A percentile compares a stretch with the other conserved stretches of the same genome.
Evolutionary conservation across 768 basidiomycete genomes (phyloP).

Genomic region (Coprinellus micaceus): DNA sequence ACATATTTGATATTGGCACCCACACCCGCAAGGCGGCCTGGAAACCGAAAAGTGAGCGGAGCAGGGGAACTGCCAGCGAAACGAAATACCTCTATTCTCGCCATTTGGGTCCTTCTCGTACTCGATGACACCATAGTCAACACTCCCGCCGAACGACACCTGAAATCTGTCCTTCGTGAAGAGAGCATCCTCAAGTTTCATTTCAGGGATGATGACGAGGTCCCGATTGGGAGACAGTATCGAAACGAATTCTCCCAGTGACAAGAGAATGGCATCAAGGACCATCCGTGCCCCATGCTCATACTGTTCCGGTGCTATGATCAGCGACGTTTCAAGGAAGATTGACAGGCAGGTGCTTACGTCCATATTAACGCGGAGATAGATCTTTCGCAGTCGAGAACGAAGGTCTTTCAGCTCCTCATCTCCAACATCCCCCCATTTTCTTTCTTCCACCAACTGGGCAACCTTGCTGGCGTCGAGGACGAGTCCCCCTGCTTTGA

Average conservation of each 20-base stretch:
- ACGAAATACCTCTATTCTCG: neutral
- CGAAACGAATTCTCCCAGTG: conserved; percentile 2
- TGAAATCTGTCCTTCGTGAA: conserved; percentile 1
- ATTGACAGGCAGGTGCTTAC: conserved; percentile 3
- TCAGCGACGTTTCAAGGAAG: neutral
- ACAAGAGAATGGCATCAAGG: conserved; percentile 6
- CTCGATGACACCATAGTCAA: conserved; percentile 4
- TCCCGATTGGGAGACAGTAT: neutral
- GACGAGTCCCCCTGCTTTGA: conserved; percentile 1
- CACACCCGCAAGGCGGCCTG: neutral
- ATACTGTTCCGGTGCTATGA: conserved; percentile 1
- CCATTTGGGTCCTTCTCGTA: neutral
- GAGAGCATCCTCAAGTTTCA: conserved; percentile 3
- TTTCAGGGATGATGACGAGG: conserved; percentile 7
- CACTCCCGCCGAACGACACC: conserved; percentile 4
- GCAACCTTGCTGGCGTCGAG: neutral
- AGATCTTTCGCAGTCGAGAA: conserved; percentile 2
- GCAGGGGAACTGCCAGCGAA: neutral
- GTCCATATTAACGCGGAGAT: conserved; percentile 6
- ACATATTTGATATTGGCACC: neutral
- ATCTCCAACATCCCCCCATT: neutral
- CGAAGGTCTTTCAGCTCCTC: neutral
- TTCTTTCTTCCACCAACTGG: conserved; percentile 1
- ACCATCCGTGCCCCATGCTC: conserved; percentile 5
- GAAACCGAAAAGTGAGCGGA: conserved; percentile 2